phyloP scores from a whole-genome alignment of 2,329 filamentous ascomycete species.

The Teratosphaeria pseudoeucalypti region DNA sequence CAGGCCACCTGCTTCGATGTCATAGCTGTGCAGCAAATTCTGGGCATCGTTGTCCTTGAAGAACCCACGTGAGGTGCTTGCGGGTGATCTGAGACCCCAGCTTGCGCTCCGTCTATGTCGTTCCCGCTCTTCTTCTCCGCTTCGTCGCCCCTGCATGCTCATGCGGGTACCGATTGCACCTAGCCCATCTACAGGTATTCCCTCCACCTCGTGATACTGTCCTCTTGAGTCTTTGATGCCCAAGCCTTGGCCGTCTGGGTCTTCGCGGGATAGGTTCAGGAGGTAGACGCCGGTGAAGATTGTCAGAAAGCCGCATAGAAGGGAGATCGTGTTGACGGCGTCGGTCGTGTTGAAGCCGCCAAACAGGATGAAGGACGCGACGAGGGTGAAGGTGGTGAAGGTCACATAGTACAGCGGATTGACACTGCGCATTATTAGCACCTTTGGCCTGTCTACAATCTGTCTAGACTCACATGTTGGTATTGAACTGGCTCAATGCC shows the following conservation, averaged over 20 bases:
- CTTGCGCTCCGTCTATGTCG: slow-evolving; percentile 47
- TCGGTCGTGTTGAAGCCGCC: slow-evolving; percentile 92
- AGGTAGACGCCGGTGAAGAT: slow-evolving; percentile 95
- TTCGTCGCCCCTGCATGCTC: slow-evolving; percentile 84
- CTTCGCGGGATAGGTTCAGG: slow-evolving; percentile 84
- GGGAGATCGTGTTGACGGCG: slow-evolving; percentile 79
- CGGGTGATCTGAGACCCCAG: slow-evolving; percentile 16
- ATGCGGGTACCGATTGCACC: slow-evolving; percentile 80
- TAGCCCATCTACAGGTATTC: slow-evolving; percentile 82
- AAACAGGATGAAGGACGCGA: slow-evolving; percentile 93
- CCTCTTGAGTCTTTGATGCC: slow-evolving; percentile 38
- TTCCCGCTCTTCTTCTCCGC: slow-evolving; percentile 36
- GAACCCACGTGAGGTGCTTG: slow-evolving; percentile 26
- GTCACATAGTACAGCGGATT: slow-evolving; percentile 97
- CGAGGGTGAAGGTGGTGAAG: slow-evolving; percentile 88
- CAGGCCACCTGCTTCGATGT: slow-evolving; percentile 64
- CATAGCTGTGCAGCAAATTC: slow-evolving; percentile 78
- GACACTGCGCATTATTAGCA: slow-evolving; percentile 47
- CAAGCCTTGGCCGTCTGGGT: slow-evolving; percentile 67
- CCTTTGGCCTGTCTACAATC: background rate
- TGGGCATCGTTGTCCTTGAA: slow-evolving; percentile 49
- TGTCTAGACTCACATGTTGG: slow-evolving; percentile 67
- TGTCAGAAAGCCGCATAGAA: slow-evolving; percentile 84
- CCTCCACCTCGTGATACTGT: slow-evolving; percentile 48
- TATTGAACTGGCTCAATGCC: slow-evolving; percentile 89